Conservation (phyloP, 495 filamentous ascomycete genomes). For the Penicillium cosmopolitanum region DNA sequence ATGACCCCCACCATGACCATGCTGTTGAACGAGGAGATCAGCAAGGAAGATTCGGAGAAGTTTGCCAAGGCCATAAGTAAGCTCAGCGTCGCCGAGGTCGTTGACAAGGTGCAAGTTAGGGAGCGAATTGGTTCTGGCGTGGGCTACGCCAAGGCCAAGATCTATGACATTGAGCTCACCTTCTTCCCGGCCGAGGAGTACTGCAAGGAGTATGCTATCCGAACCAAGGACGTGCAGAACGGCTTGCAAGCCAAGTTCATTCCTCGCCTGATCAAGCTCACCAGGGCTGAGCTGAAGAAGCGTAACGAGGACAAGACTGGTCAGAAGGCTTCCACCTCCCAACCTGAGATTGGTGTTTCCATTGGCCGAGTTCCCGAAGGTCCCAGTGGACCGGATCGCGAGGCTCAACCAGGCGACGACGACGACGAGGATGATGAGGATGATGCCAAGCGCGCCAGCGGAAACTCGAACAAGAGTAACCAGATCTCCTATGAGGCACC, state of each 20-base stretch:
- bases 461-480: constrained; percentile 72
- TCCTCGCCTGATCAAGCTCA: constrained; percentile 65
- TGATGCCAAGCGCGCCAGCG: constrained; percentile 82
- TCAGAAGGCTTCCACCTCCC: constrained; percentile 62
- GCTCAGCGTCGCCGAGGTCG: constrained; percentile 81
- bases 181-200: constrained; percentile 89
- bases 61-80: constrained; percentile 94
- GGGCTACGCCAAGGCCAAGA: constrained; percentile 71
- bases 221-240: constrained; percentile 69
- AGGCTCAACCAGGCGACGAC: constrained; percentile 69
- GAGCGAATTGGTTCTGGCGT: constrained; percentile 73
- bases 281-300: constrained; percentile 78
- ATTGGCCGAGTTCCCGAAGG: constrained; percentile 69
- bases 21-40: constrained; percentile 71
- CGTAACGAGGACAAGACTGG: constrained; percentile 67
- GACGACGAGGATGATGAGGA: constrained; percentile 78
- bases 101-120: constrained; percentile 78
- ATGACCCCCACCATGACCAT: constrained; percentile 93
- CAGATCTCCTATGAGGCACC: constrained; percentile 87
- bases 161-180: constrained; percentile 77
- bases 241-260: constrained; percentile 83
- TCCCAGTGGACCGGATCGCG: constrained; percentile 52
- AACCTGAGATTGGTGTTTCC: constrained; percentile 81
- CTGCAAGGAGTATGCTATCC: constrained; percentile 79
- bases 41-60: constrained; percentile 67